Evolutionary conservation across 495 filamentous ascomycete genomes (phyloP), one percentile per base, ranked within the genome.

Genomic region (Talaromyces liani): DNA sequence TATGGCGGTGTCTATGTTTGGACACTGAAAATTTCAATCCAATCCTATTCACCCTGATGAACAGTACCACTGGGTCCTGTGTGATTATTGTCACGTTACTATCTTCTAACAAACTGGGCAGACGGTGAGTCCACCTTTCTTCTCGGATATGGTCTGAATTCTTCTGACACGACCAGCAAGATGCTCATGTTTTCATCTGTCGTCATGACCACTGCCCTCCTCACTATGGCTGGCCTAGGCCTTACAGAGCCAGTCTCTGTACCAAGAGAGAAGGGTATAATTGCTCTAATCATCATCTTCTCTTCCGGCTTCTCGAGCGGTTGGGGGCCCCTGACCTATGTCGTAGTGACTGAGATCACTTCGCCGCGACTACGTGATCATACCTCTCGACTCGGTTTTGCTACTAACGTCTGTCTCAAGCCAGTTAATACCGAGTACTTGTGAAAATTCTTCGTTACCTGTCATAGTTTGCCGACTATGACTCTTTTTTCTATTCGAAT

Each of bases 1-100:
- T 72, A 72, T 54, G 69, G 70, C 10, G 65, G 67, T 3, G 31
- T 73, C 47, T 73, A 72, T 58, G 63, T 68, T n/a, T 58, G 64
- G 33, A 58, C 63, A 7, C 27, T 71, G 10, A 60, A 60, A 2
- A 65, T 63, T 4, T 71, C 39, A 71, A 65, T 25, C 65, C 70
- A 0, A 70, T 73, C 31, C 62, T 54, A 9, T 57, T 68, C 31
- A 41, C 60, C 12, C 16, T 68, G 3, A 67, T 70, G 20, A 54
- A n/a, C 6, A 18, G 18, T 24, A 27, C 20, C 59, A 54, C 16
- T 51, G 22, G 22, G 6, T 18, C 25, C 12, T 16, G 3, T 16
- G 25, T 29, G 6, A 9, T 29, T 56, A 6, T 56, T 56, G 22
- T 16, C 12, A 22, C 53, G 14, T 18, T 56, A 8, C 5, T 56